Percentiles rank a stretch among this genome's conserved stretches.
phyloP scores from a whole-genome alignment of 192 early-diverging fungal species.

The Helicostylum pulchrum region DNA sequence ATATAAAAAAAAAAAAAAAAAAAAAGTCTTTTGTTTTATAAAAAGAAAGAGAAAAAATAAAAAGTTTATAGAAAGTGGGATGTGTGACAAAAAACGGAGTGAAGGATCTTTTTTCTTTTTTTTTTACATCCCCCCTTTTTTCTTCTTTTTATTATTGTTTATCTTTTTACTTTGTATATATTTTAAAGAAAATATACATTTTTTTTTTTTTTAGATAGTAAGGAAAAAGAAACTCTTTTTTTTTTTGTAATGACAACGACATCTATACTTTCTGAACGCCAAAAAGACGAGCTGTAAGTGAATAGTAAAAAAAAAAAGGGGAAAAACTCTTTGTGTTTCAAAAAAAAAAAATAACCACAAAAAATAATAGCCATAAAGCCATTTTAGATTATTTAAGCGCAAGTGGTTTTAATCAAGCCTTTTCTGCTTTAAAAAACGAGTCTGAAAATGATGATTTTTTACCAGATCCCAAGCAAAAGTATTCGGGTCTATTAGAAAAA shows the following conservation, averaged over 20 bases:
- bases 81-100: too few relatives aligned
- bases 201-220: too few relatives aligned
- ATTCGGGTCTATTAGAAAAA: constrained; percentile 77
- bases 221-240: too few relatives aligned
- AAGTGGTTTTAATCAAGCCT: constrained; percentile 67
- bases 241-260: constrained; percentile 28
- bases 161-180: too few relatives aligned
- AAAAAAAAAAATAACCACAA: background rate
- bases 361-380: constrained; percentile 57
- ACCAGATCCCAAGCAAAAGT: constrained; percentile 73
- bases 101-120: too few relatives aligned
- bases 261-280: constrained; percentile 63
- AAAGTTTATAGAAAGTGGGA: too few relatives aligned
- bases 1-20: too few relatives aligned
- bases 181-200: too few relatives aligned
- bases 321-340: background rate
- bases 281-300: constrained; percentile 72
- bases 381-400: constrained; percentile 87
- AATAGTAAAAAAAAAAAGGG: background rate
- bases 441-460: constrained; percentile 68
- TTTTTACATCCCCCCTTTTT: too few relatives aligned
- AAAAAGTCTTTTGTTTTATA: too few relatives aligned
- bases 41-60: too few relatives aligned
- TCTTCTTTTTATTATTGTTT: too few relatives aligned
- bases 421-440: constrained; percentile 67